phyloP scores from a whole-genome alignment of 441 rosid genomes.

The Syzygium malaccense region DNA sequence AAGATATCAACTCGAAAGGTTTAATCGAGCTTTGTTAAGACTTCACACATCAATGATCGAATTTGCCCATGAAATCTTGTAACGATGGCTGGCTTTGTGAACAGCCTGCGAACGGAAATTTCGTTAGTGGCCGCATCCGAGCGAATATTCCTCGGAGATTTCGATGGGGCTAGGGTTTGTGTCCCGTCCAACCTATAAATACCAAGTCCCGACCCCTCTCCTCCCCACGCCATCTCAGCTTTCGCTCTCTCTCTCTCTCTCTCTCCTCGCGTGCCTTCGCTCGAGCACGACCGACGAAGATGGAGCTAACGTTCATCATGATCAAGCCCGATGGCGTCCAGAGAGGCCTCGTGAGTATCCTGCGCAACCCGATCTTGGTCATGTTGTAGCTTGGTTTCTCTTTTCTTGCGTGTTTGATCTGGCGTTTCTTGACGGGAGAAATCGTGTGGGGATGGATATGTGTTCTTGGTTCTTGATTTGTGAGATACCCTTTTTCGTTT shows the following conservation, averaged over 20 bases:
- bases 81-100: background rate
- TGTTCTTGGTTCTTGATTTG: background rate
- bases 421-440: background rate
- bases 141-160: background rate
- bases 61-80: background rate
- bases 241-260: background rate
- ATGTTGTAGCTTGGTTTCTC: background rate
- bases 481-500: background rate
- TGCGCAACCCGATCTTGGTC: background rate
- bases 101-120: background rate
- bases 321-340: conserved; percentile 98
- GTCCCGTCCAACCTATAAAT: background rate
- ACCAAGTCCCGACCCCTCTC: background rate
- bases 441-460: background rate
- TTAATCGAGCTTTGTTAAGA: background rate
- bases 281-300: background rate
- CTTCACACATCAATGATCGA: background rate
- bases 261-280: background rate
- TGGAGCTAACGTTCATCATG: conserved; percentile 96
- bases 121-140: background rate
- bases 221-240: background rate
- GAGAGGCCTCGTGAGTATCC: conserved; percentile 64
- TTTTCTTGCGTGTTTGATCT: background rate
- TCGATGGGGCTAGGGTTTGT: background rate
- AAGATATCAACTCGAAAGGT: background rate